phyloP scores from a whole-genome alignment of 345 rosid genomes.

The Physaria fendleri region DNA sequence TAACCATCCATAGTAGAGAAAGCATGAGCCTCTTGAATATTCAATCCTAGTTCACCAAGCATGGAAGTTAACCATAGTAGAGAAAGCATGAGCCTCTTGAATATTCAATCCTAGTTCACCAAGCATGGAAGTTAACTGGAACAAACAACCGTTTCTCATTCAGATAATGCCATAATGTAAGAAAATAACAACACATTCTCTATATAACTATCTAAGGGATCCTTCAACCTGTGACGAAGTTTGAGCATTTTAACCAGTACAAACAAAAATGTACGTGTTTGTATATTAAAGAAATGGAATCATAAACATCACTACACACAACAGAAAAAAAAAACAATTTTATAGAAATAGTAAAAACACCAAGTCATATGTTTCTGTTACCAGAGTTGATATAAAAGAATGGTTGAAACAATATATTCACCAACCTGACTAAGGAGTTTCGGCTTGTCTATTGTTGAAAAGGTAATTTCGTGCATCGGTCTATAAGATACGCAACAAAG shows the following conservation, averaged over 20 bases:
- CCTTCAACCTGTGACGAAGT: neutral
- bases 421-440: slow-evolving; percentile 91
- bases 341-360: neutral
- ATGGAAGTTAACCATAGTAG: slow-evolving; percentile 78
- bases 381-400: neutral
- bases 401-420: neutral
- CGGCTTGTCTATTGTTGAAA: slow-evolving; percentile 90
- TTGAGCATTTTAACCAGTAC: neutral
- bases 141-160: neutral
- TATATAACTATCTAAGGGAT: neutral
- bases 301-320: neutral
- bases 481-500: slow-evolving; percentile 42
- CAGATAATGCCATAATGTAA: neutral
- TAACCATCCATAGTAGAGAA: slow-evolving; percentile 91
- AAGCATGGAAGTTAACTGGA: slow-evolving; percentile 76
- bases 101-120: slow-evolving; percentile 90
- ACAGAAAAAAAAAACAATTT: neutral
- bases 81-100: slow-evolving; percentile 96
- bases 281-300: neutral
- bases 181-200: neutral
- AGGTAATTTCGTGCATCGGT: slow-evolving; percentile 95
- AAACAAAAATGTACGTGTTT: neutral
- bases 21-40: slow-evolving; percentile 95
- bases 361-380: neutral
- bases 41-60: slow-evolving; percentile 87